Percentiles rank a stretch among this genome's conserved stretches.
These are phyloP conservation scores for Phytophthora pluvialis DNA, from an alignment of 352 stramenopile species.

Conservation along the genomic window DNA sequence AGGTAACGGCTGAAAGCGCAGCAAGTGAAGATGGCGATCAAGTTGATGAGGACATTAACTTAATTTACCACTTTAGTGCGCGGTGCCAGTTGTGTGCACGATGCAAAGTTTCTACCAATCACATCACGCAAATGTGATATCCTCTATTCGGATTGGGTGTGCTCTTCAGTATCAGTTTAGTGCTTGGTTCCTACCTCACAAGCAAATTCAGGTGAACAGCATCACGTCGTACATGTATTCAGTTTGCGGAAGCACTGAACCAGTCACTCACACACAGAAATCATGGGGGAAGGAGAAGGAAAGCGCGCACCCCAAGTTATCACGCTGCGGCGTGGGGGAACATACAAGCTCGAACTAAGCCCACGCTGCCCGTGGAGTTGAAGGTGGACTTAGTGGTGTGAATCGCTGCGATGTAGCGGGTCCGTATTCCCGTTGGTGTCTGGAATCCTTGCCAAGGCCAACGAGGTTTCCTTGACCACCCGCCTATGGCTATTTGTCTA, in stretches of 20 bases:
- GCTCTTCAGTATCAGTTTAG: too few relatives aligned
- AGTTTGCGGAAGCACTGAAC: too few relatives aligned
- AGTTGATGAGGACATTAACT: neutral
- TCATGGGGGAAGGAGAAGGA: too few relatives aligned
- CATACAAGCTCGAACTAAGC: neutral
- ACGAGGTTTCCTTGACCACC: neutral
- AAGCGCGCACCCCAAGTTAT: too few relatives aligned
- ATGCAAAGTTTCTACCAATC: too few relatives aligned
- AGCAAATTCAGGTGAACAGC: too few relatives aligned
- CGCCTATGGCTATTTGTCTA: neutral
- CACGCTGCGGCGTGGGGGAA: neutral
- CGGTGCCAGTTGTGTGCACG: neutral
- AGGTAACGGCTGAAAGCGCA: neutral
- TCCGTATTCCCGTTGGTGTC: neutral
- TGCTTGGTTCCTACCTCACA: too few relatives aligned
- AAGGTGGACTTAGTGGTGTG: slow-evolving; percentile 3
- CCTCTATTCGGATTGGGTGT: neutral
- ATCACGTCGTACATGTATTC: too few relatives aligned
- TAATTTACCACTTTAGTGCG: neutral
- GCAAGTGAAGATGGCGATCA: neutral
- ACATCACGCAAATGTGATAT: neutral
- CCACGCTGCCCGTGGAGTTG: neutral
- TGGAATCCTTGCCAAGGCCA: neutral
- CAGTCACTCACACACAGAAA: too few relatives aligned
- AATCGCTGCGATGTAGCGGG: slow-evolving; percentile 9